A percentile compares a stretch with the other conserved stretches of the same genome.
Conservation (phyloP, 2,329 filamentous ascomycete species). For the Sordariomycetes sp. region DNA sequence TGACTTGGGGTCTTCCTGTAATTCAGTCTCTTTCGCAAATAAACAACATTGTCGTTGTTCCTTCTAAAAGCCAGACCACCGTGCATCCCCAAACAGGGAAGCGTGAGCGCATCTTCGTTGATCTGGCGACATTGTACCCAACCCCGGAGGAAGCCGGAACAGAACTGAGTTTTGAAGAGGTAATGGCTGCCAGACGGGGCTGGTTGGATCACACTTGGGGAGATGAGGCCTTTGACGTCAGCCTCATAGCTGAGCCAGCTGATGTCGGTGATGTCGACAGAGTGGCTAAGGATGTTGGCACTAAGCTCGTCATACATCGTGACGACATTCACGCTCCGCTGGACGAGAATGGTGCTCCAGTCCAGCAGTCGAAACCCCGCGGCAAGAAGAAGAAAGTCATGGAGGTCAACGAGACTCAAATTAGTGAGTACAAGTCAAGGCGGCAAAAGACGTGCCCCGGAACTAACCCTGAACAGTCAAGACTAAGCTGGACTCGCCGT, state of each 20-base stretch:
- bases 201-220: slow-evolving; percentile 53
- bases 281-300: slow-evolving; percentile 13
- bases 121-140: slow-evolving; percentile 79
- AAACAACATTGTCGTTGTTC: slow-evolving; percentile 59
- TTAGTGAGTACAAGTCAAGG: slow-evolving; percentile 49
- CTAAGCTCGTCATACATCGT: slow-evolving; percentile 32
- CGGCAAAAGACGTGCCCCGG: background rate
- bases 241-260: slow-evolving; percentile 16
- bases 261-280: slow-evolving; percentile 20
- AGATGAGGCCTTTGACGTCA: slow-evolving; percentile 27
- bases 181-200: slow-evolving; percentile 70
- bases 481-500: slow-evolving; percentile 85
- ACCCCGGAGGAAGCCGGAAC: slow-evolving; percentile 59
- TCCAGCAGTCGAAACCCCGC: slow-evolving; percentile 34
- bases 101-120: slow-evolving; percentile 78
- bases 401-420: slow-evolving; percentile 87
- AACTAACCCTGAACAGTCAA: slow-evolving; percentile 53
- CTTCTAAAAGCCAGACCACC: slow-evolving; percentile 67
- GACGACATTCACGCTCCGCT: slow-evolving; percentile 32
- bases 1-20: slow-evolving; percentile 32
- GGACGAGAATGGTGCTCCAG: slow-evolving; percentile 51
- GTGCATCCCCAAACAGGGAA: slow-evolving; percentile 76
- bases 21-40: slow-evolving; percentile 51
- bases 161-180: slow-evolving; percentile 86
- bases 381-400: slow-evolving; percentile 68